These are phyloP conservation scores for Macrotyloma uniflorum DNA, from an alignment of 306 rosid species.

Conservation along the genomic window DNA sequence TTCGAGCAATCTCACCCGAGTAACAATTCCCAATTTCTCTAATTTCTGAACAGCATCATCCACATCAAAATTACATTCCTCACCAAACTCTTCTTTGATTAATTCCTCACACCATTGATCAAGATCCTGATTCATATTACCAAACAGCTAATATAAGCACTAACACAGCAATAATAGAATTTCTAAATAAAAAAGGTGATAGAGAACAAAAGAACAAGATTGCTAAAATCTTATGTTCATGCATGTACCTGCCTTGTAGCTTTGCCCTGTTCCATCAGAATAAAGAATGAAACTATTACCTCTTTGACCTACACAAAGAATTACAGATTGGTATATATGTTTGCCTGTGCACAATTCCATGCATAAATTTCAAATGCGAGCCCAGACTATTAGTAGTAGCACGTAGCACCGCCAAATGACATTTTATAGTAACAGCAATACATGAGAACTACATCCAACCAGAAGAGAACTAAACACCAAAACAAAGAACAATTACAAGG, in stretches of 20 bases:
- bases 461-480: neutral
- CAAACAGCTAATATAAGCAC: slow-evolving; percentile 29
- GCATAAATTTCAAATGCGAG: slow-evolving; percentile 1
- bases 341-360: slow-evolving; percentile 3
- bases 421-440: neutral
- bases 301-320: slow-evolving; percentile 79
- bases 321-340: slow-evolving; percentile 19
- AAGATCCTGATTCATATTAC: slow-evolving; percentile 69
- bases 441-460: neutral
- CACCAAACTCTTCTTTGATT: slow-evolving; percentile 81
- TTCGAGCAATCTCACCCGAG: slow-evolving; percentile 66
- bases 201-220: slow-evolving; percentile 20
- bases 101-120: slow-evolving; percentile 89
- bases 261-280: slow-evolving; percentile 96
- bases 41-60: slow-evolving; percentile 88
- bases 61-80: slow-evolving; percentile 82
- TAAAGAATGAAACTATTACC: slow-evolving; percentile 82
- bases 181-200: neutral
- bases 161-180: neutral
- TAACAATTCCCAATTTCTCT: slow-evolving; percentile 84
- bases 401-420: neutral
- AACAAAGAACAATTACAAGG: neutral
- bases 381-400: neutral
- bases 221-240: slow-evolving; percentile 29
- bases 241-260: slow-evolving; percentile 66